phyloP scores from a whole-genome alignment of 31 red algal genomes.

The Endocladia muricata region DNA sequence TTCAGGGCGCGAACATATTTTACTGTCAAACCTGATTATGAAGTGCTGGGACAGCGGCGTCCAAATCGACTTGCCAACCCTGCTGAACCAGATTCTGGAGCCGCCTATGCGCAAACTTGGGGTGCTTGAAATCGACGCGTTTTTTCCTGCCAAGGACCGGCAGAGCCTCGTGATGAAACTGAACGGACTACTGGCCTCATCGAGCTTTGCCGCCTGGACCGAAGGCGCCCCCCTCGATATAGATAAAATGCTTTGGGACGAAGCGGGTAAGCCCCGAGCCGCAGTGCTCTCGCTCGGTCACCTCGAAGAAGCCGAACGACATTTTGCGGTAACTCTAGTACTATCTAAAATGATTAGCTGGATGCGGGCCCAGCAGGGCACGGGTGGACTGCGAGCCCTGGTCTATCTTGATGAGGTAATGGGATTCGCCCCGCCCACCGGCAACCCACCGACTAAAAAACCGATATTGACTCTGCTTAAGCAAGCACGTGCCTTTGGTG shows the following conservation, averaged over 20 bases:
- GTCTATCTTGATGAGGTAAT: too few relatives aligned
- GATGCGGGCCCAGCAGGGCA: background rate
- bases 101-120: background rate
- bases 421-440: too few relatives aligned
- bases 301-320: background rate
- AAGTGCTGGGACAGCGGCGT: background rate
- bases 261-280: background rate
- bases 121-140: background rate
- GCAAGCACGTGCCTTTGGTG: too few relatives aligned
- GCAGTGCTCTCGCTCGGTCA: background rate
- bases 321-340: background rate
- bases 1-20: background rate
- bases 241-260: background rate
- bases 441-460: too few relatives aligned
- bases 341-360: background rate
- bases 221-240: constrained; percentile 1
- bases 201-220: background rate
- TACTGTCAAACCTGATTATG: background rate
- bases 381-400: too few relatives aligned
- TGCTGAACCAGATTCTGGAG: background rate
- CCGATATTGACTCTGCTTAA: too few relatives aligned
- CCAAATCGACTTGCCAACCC: background rate
- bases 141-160: background rate
- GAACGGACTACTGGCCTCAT: background rate
- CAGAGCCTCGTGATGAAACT: background rate